phyloP scores from a whole-genome alignment of 2,329 filamentous ascomycete genomes.

The Thielaviopsis ethacetica region DNA sequence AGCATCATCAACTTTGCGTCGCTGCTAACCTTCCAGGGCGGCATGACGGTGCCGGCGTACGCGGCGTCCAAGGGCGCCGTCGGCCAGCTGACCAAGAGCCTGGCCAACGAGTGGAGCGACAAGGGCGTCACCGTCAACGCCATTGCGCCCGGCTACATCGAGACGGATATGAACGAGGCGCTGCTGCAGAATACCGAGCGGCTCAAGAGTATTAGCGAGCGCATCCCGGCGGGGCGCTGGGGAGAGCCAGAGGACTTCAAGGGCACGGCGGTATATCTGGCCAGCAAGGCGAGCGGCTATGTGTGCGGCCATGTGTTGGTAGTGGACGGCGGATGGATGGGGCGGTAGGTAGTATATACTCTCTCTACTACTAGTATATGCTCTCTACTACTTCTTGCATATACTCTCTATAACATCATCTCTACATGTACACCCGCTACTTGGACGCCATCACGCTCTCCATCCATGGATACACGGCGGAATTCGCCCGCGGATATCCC shows the following conservation, averaged over 20 bases:
- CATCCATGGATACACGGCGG: conserved; percentile 44
- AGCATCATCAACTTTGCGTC: conserved; percentile 74
- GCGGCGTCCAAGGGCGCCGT: conserved; percentile 75
- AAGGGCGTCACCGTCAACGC: conserved; percentile 73
- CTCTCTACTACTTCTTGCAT: no score
- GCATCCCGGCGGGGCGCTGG: conserved; percentile 77
- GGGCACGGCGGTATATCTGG: conserved; percentile 62
- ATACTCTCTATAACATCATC: no score
- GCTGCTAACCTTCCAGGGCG: conserved; percentile 71
- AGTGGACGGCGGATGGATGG: conserved; percentile 91
- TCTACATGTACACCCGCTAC: no score
- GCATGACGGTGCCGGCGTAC: conserved; percentile 77
- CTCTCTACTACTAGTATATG: no score
- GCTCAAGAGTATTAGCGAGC: conserved; percentile 54
- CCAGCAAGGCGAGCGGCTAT: conserved; percentile 61
- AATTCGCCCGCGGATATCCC: conserved; percentile 48
- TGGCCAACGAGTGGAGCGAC: conserved; percentile 75
- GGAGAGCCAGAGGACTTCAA: conserved; percentile 76
- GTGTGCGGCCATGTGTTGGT: conserved; percentile 68
- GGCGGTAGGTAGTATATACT: no score
- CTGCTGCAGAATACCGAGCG: conserved; percentile 56
- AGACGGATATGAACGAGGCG: conserved; percentile 86
- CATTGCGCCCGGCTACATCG: conserved; percentile 79
- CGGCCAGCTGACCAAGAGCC: conserved; percentile 66
- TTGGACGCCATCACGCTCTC: conserved; percentile 30